Evolutionary conservation across 306 rosid genomes (phyloP).

Genomic region (Vicia faba): DNA sequence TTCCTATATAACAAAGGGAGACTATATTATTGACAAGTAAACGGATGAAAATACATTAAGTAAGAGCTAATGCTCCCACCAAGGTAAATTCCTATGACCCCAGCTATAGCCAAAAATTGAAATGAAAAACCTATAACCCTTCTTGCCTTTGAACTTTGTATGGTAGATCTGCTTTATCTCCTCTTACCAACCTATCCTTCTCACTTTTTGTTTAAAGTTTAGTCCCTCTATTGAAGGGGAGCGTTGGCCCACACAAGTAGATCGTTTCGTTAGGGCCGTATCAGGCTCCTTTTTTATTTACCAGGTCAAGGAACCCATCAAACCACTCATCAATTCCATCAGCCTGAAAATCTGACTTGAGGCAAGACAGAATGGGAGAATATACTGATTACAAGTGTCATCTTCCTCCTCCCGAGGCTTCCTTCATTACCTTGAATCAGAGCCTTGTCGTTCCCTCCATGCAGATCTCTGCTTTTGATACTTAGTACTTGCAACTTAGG

Average conservation of each 20-base stretch:
- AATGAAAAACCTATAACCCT: slow-evolving; percentile 2
- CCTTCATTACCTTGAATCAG: slow-evolving; percentile 10
- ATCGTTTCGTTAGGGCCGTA: not conserved
- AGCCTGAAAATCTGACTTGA: not conserved
- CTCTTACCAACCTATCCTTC: not conserved
- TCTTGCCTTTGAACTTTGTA: not conserved
- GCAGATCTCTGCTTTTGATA: not conserved
- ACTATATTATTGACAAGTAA: slow-evolving; percentile 17
- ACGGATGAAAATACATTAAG: not conserved
- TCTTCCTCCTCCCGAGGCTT: not conserved
- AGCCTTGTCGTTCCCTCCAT: not conserved
- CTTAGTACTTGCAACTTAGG: not conserved
- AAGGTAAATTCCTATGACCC: slow-evolving; percentile 17
- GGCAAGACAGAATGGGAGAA: not conserved
- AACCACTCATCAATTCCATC: slow-evolving; percentile 16
- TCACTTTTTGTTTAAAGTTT: slow-evolving; percentile 1
- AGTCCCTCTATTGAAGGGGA: not conserved
- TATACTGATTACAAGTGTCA: not conserved
- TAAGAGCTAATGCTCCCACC: slow-evolving; percentile 18
- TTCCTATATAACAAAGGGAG: slow-evolving; percentile 28
- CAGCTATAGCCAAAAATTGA: slow-evolving; percentile 2
- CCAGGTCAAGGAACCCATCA: slow-evolving; percentile 18
- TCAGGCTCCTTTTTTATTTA: not conserved
- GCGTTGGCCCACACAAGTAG: not conserved
- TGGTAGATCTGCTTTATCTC: slow-evolving; percentile 5